phyloP scores from a whole-genome alignment of 805 yeast species.

The Tetrapisispora namnaoensis region DNA sequence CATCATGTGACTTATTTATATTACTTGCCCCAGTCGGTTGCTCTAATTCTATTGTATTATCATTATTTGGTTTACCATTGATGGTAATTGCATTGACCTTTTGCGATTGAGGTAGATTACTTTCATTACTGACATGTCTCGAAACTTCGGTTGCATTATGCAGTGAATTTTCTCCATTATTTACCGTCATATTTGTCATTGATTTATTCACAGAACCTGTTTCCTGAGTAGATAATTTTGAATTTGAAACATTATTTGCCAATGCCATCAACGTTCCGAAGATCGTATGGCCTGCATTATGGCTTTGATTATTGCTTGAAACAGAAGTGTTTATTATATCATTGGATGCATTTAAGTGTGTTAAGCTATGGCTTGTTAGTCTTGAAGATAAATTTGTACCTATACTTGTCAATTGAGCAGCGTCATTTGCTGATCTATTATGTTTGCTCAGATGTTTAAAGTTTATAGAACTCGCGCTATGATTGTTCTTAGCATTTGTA shows the following conservation, averaged over 20 bases:
- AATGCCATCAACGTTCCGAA: slow-evolving; percentile 37
- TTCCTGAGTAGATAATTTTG: not conserved
- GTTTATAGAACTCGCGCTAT: not conserved
- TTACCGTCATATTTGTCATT: not conserved
- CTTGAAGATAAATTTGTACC: not conserved
- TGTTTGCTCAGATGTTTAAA: slow-evolving; percentile 1
- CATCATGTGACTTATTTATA: not conserved
- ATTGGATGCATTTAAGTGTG: not conserved
- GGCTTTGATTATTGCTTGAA: not conserved
- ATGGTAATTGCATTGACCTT: not conserved
- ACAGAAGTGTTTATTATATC: not conserved
- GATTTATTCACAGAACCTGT: not conserved
- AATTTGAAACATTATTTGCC: slow-evolving; percentile 33
- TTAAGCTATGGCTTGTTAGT: not conserved
- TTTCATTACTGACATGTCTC: not conserved
- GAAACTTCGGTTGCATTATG: not conserved
- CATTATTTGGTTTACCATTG: not conserved
- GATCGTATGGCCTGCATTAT: slow-evolving; percentile 26
- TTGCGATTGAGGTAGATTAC: not conserved
- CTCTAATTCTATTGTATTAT: slow-evolving; percentile 1
- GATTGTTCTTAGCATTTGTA: not conserved
- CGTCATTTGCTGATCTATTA: not conserved
- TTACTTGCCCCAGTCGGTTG: not conserved
- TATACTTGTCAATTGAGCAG: not conserved
- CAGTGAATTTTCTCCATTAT: slow-evolving; percentile 2